Conservation (phyloP, 768 basidiomycete genomes). For the Lactarius sp. region DNA sequence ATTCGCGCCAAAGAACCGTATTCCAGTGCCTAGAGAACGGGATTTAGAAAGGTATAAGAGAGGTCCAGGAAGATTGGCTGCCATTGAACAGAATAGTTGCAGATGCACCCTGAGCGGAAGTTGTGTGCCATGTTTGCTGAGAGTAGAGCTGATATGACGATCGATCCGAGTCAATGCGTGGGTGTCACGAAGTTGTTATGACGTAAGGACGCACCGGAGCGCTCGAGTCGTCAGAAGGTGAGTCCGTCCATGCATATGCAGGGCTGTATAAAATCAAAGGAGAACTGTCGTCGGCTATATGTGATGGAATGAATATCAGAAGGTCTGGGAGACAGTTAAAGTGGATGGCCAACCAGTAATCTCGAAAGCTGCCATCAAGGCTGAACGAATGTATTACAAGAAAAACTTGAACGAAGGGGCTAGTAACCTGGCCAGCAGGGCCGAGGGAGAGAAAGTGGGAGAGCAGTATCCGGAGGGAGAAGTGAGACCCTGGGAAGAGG, state of each 20-base stretch:
- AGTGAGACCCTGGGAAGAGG: background rate
- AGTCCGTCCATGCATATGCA: slow-evolving; percentile 46
- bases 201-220: slow-evolving; percentile 31
- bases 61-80: background rate
- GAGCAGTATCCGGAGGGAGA: background rate
- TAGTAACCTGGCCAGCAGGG: slow-evolving; percentile 18
- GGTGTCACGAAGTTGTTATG: background rate
- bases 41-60: background rate
- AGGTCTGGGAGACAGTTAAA: background rate
- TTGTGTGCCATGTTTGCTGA: slow-evolving; percentile 42
- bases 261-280: slow-evolving; percentile 50
- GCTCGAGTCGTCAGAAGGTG: slow-evolving; percentile 38
- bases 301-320: background rate
- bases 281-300: slow-evolving; percentile 51
- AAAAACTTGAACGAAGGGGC: background rate
- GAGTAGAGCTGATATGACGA: slow-evolving; percentile 39
- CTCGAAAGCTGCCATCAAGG: slow-evolving; percentile 48
- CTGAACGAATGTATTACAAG: slow-evolving; percentile 26
- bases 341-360: slow-evolving; percentile 36
- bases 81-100: slow-evolving; percentile 50
- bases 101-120: slow-evolving; percentile 42
- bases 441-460: background rate
- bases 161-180: background rate
- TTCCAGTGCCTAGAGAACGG: slow-evolving; percentile 36
- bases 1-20: slow-evolving; percentile 42